Percentiles rank a stretch among this genome's conserved stretches.
These are phyloP conservation scores for Coprinopsis cinerea DNA, from an alignment of 768 basidiomycete genomes.

Conservation along the genomic window DNA sequence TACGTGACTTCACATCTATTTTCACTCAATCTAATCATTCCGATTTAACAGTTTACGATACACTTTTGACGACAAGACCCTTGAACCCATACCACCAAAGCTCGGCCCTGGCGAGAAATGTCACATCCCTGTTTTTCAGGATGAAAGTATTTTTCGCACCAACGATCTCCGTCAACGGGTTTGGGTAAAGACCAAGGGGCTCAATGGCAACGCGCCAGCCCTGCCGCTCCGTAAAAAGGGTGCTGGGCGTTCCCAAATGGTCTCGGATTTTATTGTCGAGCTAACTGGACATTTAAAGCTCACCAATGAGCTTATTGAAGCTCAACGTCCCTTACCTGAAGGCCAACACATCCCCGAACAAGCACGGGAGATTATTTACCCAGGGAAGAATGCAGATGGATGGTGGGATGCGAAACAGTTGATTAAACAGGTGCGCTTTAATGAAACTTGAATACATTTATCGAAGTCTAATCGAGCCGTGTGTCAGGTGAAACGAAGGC, in stretches of 20 bases:
- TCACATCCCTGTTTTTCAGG: slow-evolving; percentile 24
- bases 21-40: background rate
- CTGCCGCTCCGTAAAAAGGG: slow-evolving; percentile 26
- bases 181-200: slow-evolving; percentile 16
- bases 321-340: slow-evolving; percentile 19
- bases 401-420: slow-evolving; percentile 29
- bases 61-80: background rate
- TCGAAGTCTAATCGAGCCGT: background rate
- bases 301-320: slow-evolving; percentile 14
- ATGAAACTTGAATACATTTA: background rate
- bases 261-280: slow-evolving; percentile 27
- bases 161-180: slow-evolving; percentile 16
- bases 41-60: slow-evolving; percentile 5
- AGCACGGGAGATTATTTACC: slow-evolving; percentile 27
- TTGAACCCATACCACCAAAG: slow-evolving; percentile 13
- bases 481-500: slow-evolving; percentile 7
- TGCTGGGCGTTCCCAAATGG: slow-evolving; percentile 26
- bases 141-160: slow-evolving; percentile 19
- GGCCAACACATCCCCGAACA: slow-evolving; percentile 16
- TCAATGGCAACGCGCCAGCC: too few species aligned
- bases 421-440: slow-evolving; percentile 21
- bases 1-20: too few species aligned
- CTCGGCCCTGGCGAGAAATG: slow-evolving; percentile 17
- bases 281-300: slow-evolving; percentile 12
- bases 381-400: slow-evolving; percentile 24